Evolutionary conservation across 2,329 filamentous ascomycete species (phyloP), one percentile per base, ranked within the genome.

Genomic region (Alternaria longipes): DNA sequence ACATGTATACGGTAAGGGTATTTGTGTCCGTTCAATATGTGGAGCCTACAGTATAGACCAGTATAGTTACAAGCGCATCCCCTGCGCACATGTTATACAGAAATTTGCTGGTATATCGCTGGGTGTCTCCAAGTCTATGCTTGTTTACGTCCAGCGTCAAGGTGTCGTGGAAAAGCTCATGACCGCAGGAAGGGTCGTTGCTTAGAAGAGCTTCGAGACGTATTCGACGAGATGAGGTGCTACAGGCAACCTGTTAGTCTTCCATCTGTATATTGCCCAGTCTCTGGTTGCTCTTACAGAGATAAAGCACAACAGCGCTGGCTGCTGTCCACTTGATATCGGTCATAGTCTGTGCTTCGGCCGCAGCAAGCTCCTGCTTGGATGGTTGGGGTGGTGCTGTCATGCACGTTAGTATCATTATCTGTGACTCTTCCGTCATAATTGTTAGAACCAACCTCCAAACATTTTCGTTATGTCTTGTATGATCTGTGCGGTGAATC

Each of bases 351-450:
- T 90, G 86, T 62, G 84, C 83, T 84, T 94, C 91, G 45, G 74
- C 75, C 50, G 61, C 65, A 68, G 85, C 85, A 77, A 94, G 85
- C 85, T 94, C 90, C 79, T 90, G 88, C 60, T 86, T 82, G 60
- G 88, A 88, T 72, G 88, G 85, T 78, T 88, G 89, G 77, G 90
- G 90, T 81, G 91, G 88, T 83, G 88, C 88, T 90, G 36, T 44
- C 8, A 26, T 20, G 7, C 5, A 44, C 24, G 55, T 66, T 45
- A 72, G 61, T 49, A 30, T 49, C 14, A 46, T n/a, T 44, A 18
- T 28, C 52, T 24, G 20, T 8, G 3, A 11, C 14, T 34, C 20
- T 32, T 12, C 40, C 0, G 40, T 42, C 40, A 20, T 30, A n/a
- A n/a, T 6, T n/a, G 16, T 18, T n/a, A 20, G 6, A 3, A 58